Evolutionary conservation across 257 asterid species (phyloP), one percentile per base, ranked within the genome.

Genomic region (Solanum lignicaule): DNA sequence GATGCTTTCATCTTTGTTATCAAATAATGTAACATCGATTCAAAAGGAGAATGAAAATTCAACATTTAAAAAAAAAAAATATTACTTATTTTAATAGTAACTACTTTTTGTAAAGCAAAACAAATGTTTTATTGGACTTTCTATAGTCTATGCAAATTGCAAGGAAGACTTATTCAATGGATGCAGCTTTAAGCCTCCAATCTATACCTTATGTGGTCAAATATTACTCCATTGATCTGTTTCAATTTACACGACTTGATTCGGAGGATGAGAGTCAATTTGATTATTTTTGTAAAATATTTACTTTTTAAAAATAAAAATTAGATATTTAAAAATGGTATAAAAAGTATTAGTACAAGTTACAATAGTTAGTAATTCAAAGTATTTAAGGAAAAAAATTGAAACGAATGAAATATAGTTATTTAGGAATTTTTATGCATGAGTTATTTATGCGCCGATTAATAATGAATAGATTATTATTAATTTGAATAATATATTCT

Each of bases 11-110:
- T 55, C 66, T 55, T 20, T 55, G 11, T 20, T 12, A 7, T 18
- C 66, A 20, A 55, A 55, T 20, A 55, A 55, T 20, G 12, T 21
- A 21, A 60, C 68, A 21, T 23, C 31, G 6, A 62, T 2, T 4
- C 31, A 1, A 62, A 62, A 62, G 29, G 29, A 62, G 27, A 62
- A 62, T 62, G 69, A 62, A 23, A 9, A 62, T 23, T 62, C 29
- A 5, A 48, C 21, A 4, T 1, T 8, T 60, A 1, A 1, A 1
- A 4, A 46, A 46, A 46, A 14, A 11, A 46, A 0, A 13, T 3
- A 16, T 55, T 18, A 16, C n/a, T 20, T 60, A 20, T 20, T 60
- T 18, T 55, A 7, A 8, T 20, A 20, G 6, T 21, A 60, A 65
- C 72, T 65, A 65, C 31, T n/a, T n/a, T 25, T 5, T 65, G 16